phyloP scores from a whole-genome alignment of 805 yeast genomes.

The Kodamaea kaohsiungensis region DNA sequence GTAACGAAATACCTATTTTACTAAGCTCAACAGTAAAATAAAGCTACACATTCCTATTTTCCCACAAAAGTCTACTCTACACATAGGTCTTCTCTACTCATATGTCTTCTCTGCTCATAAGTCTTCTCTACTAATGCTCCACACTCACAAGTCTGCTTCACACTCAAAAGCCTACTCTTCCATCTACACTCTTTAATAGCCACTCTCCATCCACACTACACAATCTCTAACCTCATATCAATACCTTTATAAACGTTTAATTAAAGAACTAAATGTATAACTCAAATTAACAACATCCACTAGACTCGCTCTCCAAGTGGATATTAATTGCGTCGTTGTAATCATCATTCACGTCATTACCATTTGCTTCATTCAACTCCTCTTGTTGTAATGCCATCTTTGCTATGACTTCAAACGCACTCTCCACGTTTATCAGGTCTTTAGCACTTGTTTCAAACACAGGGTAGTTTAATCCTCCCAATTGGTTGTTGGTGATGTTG shows the following conservation, averaged over 20 bases:
- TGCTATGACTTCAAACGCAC: conserved; percentile 94
- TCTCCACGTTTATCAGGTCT: conserved; percentile 91
- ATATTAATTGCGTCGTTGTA: conserved; percentile 96
- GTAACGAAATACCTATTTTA: too few relatives aligned
- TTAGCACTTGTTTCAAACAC: conserved; percentile 97
- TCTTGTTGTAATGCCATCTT: conserved; percentile 95
- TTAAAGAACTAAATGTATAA: neutral
- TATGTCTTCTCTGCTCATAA: too few relatives aligned
- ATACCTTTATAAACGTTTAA: neutral
- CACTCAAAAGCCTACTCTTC: too few relatives aligned
- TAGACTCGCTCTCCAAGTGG: conserved; percentile 79
- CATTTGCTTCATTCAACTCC: conserved; percentile 80
- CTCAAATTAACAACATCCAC: conserved; percentile 60
- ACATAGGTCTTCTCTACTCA: too few relatives aligned
- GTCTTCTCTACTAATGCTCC: too few relatives aligned
- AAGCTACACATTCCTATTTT: too few relatives aligned
- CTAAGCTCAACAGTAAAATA: too few relatives aligned
- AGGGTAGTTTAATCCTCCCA: conserved; percentile 70
- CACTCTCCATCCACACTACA: too few relatives aligned
- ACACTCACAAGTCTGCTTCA: too few relatives aligned
- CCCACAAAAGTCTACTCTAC: too few relatives aligned
- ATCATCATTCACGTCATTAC: conserved; percentile 64
- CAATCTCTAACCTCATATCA: too few relatives aligned
- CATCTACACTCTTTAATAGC: too few relatives aligned
- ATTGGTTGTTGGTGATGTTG: conserved; percentile 45